A percentile compares a stretch with the other conserved stretches of the same genome.
phyloP scores from a whole-genome alignment of 495 filamentous ascomycete genomes.

The Podospora pseudoanserina region DNA sequence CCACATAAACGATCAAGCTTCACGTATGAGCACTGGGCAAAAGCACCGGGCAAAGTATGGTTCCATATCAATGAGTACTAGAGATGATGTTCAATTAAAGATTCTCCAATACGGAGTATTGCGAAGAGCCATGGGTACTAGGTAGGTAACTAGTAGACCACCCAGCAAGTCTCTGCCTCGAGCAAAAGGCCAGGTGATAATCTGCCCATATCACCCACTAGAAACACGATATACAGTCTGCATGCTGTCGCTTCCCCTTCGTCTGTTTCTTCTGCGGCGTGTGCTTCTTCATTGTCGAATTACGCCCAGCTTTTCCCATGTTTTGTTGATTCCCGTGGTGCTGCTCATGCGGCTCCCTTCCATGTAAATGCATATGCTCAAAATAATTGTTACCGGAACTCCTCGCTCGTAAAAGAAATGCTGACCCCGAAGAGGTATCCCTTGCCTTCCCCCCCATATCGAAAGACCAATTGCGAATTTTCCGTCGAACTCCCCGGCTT shows the following conservation, averaged over 20 bases:
- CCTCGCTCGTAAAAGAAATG: constrained; percentile 14
- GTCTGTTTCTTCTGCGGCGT: neutral
- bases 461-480: neutral
- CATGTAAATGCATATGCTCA: constrained; percentile 9
- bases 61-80: neutral
- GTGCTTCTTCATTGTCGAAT: neutral
- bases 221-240: neutral
- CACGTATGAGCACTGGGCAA: too few species aligned
- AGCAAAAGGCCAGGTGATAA: neutral
- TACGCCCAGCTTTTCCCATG: neutral
- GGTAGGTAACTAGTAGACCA: neutral
- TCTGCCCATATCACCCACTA: neutral
- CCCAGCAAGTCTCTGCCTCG: neutral
- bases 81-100: too few species aligned
- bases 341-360: neutral
- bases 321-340: neutral
- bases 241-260: neutral
- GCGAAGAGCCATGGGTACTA: too few species aligned
- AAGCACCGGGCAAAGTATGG: too few species aligned
- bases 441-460: neutral
- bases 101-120: too few species aligned
- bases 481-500: neutral
- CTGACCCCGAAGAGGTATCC: neutral
- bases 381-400: constrained; percentile 14
- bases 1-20: too few species aligned